phyloP scores from a whole-genome alignment of 306 rosid species.

The Rosa lucieae region DNA sequence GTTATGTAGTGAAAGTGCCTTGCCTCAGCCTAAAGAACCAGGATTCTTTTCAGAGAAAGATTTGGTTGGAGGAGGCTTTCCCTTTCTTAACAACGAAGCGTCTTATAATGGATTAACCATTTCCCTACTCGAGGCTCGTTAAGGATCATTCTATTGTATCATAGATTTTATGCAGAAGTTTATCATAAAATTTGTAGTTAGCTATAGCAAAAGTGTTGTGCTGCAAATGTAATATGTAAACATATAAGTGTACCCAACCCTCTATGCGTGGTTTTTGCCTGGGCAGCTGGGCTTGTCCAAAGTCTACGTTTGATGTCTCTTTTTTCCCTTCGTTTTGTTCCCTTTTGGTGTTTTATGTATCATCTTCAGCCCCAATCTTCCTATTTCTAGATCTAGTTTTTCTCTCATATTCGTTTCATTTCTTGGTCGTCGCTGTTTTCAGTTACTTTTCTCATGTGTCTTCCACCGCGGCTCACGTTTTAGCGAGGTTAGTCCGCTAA shows the following conservation, averaged over 20 bases:
- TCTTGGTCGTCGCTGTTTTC: too few relatives aligned
- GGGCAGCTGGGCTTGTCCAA: too few relatives aligned
- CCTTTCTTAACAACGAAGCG: constrained; percentile 10
- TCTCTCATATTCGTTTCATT: too few relatives aligned
- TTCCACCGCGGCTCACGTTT: too few relatives aligned
- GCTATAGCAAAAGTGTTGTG: not conserved
- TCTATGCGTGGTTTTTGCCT: not conserved
- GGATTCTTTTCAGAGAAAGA: constrained; percentile 34
- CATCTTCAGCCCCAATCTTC: too few relatives aligned
- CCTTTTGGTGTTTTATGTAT: too few relatives aligned
- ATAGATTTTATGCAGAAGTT: not conserved
- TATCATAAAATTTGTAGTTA: not conserved
- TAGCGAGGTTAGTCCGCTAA: too few relatives aligned
- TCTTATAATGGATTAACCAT: constrained; percentile 28
- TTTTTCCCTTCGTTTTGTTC: too few relatives aligned
- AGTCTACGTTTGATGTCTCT: too few relatives aligned
- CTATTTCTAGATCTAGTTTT: too few relatives aligned
- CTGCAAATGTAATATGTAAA: not conserved
- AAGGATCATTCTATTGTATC: constrained; percentile 2
- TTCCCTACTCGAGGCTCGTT: constrained; percentile 33
- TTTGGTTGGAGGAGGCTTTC: not conserved
- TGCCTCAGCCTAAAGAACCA: constrained; percentile 50
- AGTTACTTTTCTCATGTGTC: too few relatives aligned
- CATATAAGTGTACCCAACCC: not conserved
- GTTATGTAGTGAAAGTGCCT: constrained; percentile 33